phyloP scores from a whole-genome alignment of 1,284 basidiomycete genomes.

The Ceratobasidium sp. region DNA sequence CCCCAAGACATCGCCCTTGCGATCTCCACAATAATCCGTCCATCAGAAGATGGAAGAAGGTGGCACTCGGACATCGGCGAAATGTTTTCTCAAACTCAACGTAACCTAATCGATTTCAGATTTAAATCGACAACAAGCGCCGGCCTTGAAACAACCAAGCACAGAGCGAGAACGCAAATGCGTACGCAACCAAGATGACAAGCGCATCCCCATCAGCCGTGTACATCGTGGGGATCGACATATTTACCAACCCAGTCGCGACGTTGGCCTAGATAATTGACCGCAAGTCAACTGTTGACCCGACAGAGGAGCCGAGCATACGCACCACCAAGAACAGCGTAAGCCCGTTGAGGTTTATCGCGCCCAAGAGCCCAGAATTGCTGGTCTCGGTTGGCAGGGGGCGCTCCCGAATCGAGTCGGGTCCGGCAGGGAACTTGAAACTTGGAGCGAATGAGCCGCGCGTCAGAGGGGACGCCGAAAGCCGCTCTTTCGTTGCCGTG shows the following conservation, averaged over 20 bases:
- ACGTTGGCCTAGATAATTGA: constrained; percentile 76
- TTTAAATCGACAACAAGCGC: constrained; percentile 50
- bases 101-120: neutral
- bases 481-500: constrained; percentile 45
- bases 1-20: too few species aligned
- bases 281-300: constrained; percentile 4
- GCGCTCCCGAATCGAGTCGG: constrained; percentile 24
- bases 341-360: constrained; percentile 85
- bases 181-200: constrained; percentile 73
- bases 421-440: constrained; percentile 51
- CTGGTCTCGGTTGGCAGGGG: neutral
- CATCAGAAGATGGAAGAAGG: too few species aligned
- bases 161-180: constrained; percentile 64
- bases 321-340: constrained; percentile 83
- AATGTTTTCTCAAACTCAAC: neutral
- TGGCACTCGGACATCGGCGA: neutral
- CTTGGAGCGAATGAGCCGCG: constrained; percentile 52
- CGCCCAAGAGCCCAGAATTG: constrained; percentile 72
- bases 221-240: constrained; percentile 87
- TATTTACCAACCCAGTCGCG: constrained; percentile 85
- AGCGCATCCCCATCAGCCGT: constrained; percentile 68
- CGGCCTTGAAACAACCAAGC: constrained; percentile 66
- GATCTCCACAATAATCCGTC: too few species aligned
- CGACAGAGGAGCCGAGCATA: constrained; percentile 47
- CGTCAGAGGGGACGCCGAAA: constrained; percentile 56